Conservation (phyloP, 331 rosid genomes). For the Pyrus hybrid region DNA sequence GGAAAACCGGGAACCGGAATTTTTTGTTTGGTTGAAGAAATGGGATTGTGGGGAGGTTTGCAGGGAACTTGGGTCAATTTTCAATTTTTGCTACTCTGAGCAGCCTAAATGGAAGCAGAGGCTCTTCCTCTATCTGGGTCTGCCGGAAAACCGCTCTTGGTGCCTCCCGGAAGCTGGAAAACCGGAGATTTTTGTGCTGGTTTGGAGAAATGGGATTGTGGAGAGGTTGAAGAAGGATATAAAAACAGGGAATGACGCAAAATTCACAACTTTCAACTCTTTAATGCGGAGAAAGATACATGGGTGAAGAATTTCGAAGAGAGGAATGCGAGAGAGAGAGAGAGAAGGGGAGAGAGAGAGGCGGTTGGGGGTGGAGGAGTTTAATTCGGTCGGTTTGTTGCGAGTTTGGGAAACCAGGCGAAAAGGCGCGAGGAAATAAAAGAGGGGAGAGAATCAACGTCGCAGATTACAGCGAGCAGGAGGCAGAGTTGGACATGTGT, state of each 20-base stretch:
- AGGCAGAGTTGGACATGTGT: background rate
- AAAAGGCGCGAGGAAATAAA: background rate
- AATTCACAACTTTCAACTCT: background rate
- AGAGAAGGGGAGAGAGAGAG: no score
- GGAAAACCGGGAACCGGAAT: background rate
- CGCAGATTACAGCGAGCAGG: background rate
- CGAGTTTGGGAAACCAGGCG: background rate
- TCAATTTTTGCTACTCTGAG: conserved; percentile 21
- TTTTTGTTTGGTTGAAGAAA: background rate
- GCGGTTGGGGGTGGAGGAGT: no score
- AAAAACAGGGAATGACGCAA: background rate
- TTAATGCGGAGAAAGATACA: no score
- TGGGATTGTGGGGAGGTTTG: background rate
- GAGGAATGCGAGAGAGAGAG: no score
- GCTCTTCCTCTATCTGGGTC: conserved; percentile 66
- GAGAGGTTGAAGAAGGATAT: background rate
- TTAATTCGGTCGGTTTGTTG: background rate
- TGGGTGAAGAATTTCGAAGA: no score
- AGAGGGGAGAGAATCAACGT: background rate
- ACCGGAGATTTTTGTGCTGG: background rate
- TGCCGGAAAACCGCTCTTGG: background rate
- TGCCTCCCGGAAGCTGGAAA: background rate
- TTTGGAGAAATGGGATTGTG: background rate
- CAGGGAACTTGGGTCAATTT: background rate
- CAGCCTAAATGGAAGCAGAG: conserved; percentile 53